A percentile compares a stretch with the other conserved stretches of the same genome.
These are phyloP conservation scores for Kodamaea sagamina DNA, from an alignment of 805 yeast species.

Conservation along the genomic window DNA sequence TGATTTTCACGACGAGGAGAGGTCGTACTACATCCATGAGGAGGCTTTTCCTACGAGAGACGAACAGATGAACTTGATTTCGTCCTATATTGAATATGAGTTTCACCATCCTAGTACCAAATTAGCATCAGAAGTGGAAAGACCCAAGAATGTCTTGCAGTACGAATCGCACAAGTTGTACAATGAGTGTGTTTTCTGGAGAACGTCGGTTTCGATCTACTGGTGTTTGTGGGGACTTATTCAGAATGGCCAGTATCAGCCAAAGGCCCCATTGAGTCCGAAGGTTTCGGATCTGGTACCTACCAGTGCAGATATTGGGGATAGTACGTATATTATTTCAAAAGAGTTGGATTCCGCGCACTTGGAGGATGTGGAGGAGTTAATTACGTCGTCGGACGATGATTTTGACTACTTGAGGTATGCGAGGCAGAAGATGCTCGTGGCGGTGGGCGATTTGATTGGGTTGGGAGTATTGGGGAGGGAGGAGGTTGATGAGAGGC, in stretches of 20 bases:
- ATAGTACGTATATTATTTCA: constrained; percentile 39
- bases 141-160: constrained; percentile 19
- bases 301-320: constrained; percentile 32
- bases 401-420: constrained; percentile 79
- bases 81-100: constrained; percentile 73
- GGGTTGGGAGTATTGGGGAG: constrained; percentile 53
- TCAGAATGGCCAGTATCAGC: constrained; percentile 53
- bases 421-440: constrained; percentile 68
- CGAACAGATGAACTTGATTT: constrained; percentile 69
- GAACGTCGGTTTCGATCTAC: constrained; percentile 72
- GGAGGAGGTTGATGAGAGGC: constrained; percentile 28
- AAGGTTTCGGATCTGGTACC: constrained; percentile 16
- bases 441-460: constrained; percentile 74
- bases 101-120: constrained; percentile 39
- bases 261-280: constrained; percentile 19
- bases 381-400: constrained; percentile 49
- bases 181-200: constrained; percentile 73
- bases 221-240: constrained; percentile 95
- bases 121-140: constrained; percentile 15
- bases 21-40: constrained; percentile 53
- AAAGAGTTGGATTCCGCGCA: constrained; percentile 53
- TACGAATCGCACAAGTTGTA: constrained; percentile 52
- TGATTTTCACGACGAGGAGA: constrained; percentile 70
- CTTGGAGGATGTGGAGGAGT: constrained; percentile 36
- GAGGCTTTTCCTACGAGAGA: constrained; percentile 65